phyloP scores from a whole-genome alignment of 2,329 filamentous ascomycete species.

The Ophiognomonia clavigignenti-juglandacearum region DNA sequence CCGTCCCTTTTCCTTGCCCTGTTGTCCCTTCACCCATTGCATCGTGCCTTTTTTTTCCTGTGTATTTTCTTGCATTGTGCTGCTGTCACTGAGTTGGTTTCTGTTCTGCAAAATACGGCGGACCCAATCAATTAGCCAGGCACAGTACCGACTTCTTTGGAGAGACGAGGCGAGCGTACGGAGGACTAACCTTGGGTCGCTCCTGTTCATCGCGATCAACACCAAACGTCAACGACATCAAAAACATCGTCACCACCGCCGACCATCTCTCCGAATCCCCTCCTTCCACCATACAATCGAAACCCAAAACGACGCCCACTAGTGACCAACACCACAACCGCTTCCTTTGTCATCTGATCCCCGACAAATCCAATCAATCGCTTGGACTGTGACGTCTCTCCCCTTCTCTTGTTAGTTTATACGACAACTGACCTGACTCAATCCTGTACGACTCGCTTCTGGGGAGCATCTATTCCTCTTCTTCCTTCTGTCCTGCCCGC shows the following conservation, averaged over 20 bases:
- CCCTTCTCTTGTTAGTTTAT: conserved; percentile 15
- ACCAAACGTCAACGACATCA: too few species aligned
- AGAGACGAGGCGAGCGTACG: too few species aligned
- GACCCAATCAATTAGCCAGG: neutral
- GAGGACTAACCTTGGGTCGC: neutral
- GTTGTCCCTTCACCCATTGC: conserved; percentile 6
- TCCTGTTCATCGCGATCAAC: neutral
- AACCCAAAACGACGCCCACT: too few species aligned
- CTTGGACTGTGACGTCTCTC: conserved; percentile 12
- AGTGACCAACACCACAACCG: conserved; percentile 16
- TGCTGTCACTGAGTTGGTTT: neutral
- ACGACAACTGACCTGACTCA: neutral
- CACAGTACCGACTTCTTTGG: neutral
- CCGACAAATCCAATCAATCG: neutral
- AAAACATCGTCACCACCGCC: too few species aligned
- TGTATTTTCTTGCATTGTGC: conserved; percentile 6
- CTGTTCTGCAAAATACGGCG: neutral
- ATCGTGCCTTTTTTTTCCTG: conserved; percentile 4
- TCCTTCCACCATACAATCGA: neutral
- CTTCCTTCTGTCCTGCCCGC: conserved; percentile 16
- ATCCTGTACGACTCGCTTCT: conserved; percentile 13
- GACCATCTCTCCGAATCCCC: neutral
- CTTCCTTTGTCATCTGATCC: neutral
- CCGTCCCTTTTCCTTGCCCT: conserved; percentile 7
- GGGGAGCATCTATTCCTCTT: conserved; percentile 15